Base-by-base conservation (phyloP, 1,284 basidiomycete species). In the Meripilus lineatus region DNA sequence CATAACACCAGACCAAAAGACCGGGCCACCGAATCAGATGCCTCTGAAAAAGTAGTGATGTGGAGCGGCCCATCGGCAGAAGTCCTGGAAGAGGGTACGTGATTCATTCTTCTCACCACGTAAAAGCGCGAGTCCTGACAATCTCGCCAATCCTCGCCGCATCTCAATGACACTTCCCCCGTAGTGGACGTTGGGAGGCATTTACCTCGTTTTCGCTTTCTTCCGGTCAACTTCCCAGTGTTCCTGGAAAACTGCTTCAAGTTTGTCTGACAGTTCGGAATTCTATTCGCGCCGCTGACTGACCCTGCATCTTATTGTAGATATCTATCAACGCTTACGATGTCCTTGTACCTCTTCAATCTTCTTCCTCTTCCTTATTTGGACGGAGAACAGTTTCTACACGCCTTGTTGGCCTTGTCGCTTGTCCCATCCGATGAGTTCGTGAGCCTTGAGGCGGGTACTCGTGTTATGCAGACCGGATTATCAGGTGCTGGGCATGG, bases 301-400 rank as follows among this genome's bases (percentile, higher is more conserved):
- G 26, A 47, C 15, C 21, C n/a, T n/a, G n/a, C n/a, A 30, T 25
- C 4, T 15, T 26, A 3, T 18, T 45, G 2, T 53, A 88, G 86
- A 45, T 89, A 89, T 51, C 59, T 83, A 44, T 63, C 68, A 28
- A 72, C 74, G 54, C 69, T 82, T 0, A 79, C 77, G 17, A 60
- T 87, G 20, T 87, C 84, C 2, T 68, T 89, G 1, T 89, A 73
- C 58, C 62, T 87, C 48, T 77, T 89, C 62, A 89, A 89, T 59
- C 71, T 84, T 20, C 66, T 89, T 8, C 84, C 86, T 0, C 58
- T 89, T 17, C 71, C 73, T 2, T 62, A 66, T 38, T 66, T 89
- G 22, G 86, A 89, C 45, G 85, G 86, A 22, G 59, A 65, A 6
- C 72, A 79, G 50, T 59, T 79, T 18, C 63, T 82, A 3, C 54